Percentiles rank a stretch among this genome's conserved stretches.
phyloP scores from a whole-genome alignment of 2,329 filamentous ascomycete genomes.

The Aspergillus sp. region DNA sequence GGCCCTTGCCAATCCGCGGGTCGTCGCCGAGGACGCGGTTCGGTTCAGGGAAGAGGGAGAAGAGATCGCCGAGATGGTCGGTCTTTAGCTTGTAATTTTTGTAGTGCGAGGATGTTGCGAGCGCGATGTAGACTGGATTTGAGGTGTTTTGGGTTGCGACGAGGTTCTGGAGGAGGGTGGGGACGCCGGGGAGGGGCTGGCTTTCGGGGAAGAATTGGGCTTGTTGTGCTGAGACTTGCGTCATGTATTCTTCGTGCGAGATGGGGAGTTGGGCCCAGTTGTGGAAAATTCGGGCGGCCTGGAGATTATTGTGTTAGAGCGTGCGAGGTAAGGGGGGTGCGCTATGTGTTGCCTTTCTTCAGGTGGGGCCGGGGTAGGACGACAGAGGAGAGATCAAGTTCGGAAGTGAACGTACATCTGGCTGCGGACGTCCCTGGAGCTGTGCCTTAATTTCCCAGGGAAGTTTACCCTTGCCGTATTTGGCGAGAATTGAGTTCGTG shows the following conservation, averaged over 20 bases:
- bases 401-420: constrained; percentile 47
- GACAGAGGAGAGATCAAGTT: neutral
- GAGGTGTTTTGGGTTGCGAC: constrained; percentile 38
- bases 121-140: constrained; percentile 72
- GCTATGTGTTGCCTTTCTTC: neutral
- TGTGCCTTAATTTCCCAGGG: constrained; percentile 95
- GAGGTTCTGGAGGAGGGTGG: constrained; percentile 62
- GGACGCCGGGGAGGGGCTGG: constrained; percentile 79
- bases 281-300: constrained; percentile 68
- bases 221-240: constrained; percentile 67
- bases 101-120: constrained; percentile 79
- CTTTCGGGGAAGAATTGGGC: constrained; percentile 71
- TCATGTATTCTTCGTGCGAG: constrained; percentile 67
- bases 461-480: constrained; percentile 73
- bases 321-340: neutral
- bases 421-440: constrained; percentile 70
- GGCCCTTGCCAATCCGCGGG: constrained; percentile 70
- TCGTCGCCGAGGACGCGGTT: constrained; percentile 87
- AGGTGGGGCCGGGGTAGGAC: neutral
- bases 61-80: constrained; percentile 55
- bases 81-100: constrained; percentile 81
- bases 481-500: constrained; percentile 79
- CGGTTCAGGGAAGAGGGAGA: constrained; percentile 65
- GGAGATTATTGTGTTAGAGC: constrained; percentile 7
- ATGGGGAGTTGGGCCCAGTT: constrained; percentile 88